Base-by-base conservation (phyloP, 2,329 filamentous ascomycete species). In the Stachybotrys elegans region DNA sequence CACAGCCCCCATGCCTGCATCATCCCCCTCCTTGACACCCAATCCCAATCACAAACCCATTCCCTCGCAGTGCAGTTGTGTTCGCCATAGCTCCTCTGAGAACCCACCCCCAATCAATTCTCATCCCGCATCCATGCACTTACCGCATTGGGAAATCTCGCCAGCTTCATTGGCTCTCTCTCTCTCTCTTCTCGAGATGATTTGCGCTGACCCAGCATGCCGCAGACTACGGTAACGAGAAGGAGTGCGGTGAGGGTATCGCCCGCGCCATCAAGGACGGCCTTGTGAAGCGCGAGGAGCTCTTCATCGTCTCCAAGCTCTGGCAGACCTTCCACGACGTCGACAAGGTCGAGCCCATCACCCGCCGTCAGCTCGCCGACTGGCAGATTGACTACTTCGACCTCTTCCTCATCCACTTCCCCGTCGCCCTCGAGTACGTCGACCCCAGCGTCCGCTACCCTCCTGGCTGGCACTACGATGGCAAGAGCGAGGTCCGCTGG, bases 301-400 rank as follows among this genome's bases (percentile, higher is more conserved):
- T 95, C 62, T 95, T 95, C 79, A 83, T 95, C 61, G 86, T 91
- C 52, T 89, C 85, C 68, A 95, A 95, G 76, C 84, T 95, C 46
- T 95, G 90, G 89, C 90, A 92, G 73, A 84, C 83, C 53, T 95
- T 90, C 79, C 88, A 95, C 74, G 85, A 92, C 58, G 76, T 75
- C 56, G 83, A 92, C 55, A 77, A 78, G 56, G 87, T 92, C 50
- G 81, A 84, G 68, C 82, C 83, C 46, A 89, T 93, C 61, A 78
- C 74, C 67, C 80, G 80, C 66, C 84, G 83, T 61, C 86, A 91
- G 70, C 81, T 91, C 49, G 78, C 81, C 53, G 86, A 92, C 73
- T 92, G 87, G 82, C 83, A 85, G 50, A 65, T 94, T 48, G 88
- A 91, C 59, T 94, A 94, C 75, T 91, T 95, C 66, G 89, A 95